phyloP scores from a whole-genome alignment of 768 basidiomycete genomes.

The Tylopilus rubrobrunneus region DNA sequence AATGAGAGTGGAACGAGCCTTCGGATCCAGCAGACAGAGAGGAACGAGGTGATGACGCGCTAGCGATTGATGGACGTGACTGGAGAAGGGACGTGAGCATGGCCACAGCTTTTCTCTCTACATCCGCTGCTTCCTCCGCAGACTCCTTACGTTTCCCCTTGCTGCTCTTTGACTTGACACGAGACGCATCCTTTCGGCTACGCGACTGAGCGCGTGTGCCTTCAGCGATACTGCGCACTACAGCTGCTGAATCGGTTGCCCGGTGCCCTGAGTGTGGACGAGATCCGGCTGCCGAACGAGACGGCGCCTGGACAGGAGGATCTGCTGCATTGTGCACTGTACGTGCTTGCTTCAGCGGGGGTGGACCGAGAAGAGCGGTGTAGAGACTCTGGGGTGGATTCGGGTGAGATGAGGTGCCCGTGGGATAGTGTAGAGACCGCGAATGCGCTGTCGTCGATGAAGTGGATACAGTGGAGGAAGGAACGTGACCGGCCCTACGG shows the following conservation, averaged over 20 bases:
- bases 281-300: constrained; percentile 33
- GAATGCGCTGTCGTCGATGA: constrained; percentile 30
- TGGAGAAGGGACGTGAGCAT: constrained; percentile 72
- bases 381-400: constrained; percentile 60
- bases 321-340: constrained; percentile 75
- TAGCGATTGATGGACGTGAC: constrained; percentile 57
- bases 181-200: constrained; percentile 36
- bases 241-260: constrained; percentile 6
- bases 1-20: constrained; percentile 60
- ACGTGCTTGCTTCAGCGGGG: constrained; percentile 70
- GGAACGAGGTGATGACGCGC: constrained; percentile 66
- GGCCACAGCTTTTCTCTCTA: constrained; percentile 81
- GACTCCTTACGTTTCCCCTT: constrained; percentile 50
- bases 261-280: constrained; percentile 21
- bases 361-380: constrained; percentile 70
- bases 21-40: constrained; percentile 69
- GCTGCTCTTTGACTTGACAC: constrained; percentile 36
- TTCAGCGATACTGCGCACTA: constrained; percentile 44
- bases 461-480: constrained; percentile 31
- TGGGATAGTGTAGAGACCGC: constrained; percentile 43
- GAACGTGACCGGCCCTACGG: constrained; percentile 44
- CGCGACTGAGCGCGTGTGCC: constrained; percentile 44
- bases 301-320: constrained; percentile 56
- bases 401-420: constrained; percentile 32
- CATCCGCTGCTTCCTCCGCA: constrained; percentile 38